Conservation (phyloP, 495 filamentous ascomycete genomes). For the Neurospora discreta region DNA sequence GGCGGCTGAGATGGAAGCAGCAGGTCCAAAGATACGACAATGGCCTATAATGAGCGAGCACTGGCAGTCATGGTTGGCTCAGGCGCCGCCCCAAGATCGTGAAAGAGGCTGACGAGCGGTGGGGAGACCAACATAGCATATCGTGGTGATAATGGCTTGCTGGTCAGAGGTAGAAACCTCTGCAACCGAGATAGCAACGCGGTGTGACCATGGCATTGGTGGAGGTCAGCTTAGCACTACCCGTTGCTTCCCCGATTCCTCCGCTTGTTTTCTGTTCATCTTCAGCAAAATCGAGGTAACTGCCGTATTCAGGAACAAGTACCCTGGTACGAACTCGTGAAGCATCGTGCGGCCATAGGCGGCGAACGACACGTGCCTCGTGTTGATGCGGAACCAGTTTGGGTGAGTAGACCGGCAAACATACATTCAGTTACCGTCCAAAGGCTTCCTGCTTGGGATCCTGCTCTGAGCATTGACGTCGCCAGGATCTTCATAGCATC, state of each 20-base stretch:
- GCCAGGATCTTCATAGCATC: neutral
- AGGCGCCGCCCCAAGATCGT: neutral
- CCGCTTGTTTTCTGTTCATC: neutral
- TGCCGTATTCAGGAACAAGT: neutral
- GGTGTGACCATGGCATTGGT: neutral
- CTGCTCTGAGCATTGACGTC: neutral
- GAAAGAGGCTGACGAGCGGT: neutral
- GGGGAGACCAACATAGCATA: neutral
- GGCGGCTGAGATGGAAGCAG: neutral
- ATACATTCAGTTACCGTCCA: neutral
- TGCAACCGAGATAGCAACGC: neutral
- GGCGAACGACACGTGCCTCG: neutral
- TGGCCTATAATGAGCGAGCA: neutral
- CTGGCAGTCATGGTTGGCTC: neutral
- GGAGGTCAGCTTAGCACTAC: neutral
- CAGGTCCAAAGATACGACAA: neutral
- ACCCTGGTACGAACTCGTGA: neutral
- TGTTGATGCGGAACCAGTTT: neutral
- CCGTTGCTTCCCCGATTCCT: neutral
- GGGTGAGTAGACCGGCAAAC: neutral
- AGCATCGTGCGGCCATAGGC: neutral
- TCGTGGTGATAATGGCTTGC: neutral
- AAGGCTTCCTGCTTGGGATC: neutral
- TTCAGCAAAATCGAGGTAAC: neutral
- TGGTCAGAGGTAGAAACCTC: neutral